These are phyloP conservation scores for Citeromyces hawaiiensis DNA, from an alignment of 1,139 yeast species.

Conservation along the genomic window DNA sequence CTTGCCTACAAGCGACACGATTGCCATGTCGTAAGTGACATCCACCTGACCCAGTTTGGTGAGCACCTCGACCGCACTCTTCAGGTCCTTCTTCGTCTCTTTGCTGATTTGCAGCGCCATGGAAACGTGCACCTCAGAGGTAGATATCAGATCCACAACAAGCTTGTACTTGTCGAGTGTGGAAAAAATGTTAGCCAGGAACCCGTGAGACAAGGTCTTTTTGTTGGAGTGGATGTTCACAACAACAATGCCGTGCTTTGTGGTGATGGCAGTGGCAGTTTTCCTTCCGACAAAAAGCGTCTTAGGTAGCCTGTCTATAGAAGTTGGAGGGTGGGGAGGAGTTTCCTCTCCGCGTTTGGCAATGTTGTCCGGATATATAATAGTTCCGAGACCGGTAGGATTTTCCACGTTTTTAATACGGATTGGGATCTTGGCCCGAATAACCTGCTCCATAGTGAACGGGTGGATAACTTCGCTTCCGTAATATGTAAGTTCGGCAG, in stretches of 20 bases:
- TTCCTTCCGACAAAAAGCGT: conserved; percentile 40
- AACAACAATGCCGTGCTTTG: conserved; percentile 85
- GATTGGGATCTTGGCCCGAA: conserved; percentile 89
- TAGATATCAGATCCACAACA: conserved; percentile 90
- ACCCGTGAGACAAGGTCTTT: conserved; percentile 88
- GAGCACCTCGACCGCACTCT: conserved; percentile 65
- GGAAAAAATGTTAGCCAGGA: conserved; percentile 80
- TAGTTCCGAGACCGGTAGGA: conserved; percentile 82
- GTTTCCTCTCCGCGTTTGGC: conserved; percentile 79
- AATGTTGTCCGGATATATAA: conserved; percentile 82
- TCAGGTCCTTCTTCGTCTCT: conserved; percentile 34
- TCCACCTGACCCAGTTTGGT: conserved; percentile 80
- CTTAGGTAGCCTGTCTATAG: conserved; percentile 39
- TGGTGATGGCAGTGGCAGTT: conserved; percentile 95
- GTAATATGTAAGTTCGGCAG: conserved; percentile 92
- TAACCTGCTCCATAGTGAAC: conserved; percentile 98
- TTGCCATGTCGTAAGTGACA: conserved; percentile 76
- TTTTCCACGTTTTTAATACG: conserved; percentile 92
- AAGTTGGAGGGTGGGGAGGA: conserved; percentile 91
- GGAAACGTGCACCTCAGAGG: conserved; percentile 95
- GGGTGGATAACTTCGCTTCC: conserved; percentile 98
- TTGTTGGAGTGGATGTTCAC: conserved; percentile 88
- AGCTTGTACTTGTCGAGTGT: conserved; percentile 73
- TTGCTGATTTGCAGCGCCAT: conserved; percentile 89
- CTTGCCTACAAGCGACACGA: conserved; percentile 87